These are phyloP conservation scores for Symbiodinium pilosum DNA, from an alignment of 73 alveolate species.

Conservation along the genomic window DNA sequence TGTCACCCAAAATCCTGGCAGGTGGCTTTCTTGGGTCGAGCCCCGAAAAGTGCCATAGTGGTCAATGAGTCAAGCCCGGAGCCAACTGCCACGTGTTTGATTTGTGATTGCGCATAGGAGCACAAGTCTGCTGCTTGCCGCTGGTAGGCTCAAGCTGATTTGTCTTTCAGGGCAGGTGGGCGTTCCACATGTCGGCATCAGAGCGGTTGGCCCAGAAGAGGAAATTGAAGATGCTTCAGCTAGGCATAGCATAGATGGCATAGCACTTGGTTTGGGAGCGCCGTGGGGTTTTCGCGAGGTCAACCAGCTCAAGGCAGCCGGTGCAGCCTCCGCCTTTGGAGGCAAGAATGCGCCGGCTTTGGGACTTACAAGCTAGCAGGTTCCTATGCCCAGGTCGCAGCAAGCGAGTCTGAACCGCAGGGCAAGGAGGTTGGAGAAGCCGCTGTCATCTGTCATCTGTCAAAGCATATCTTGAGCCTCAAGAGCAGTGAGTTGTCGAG, in stretches of 20 bases:
- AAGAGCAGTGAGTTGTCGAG: too few species aligned
- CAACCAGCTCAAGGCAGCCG: not conserved
- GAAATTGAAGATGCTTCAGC: too few species aligned
- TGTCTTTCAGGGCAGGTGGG: not conserved
- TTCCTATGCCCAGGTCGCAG: not conserved
- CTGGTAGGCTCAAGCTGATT: not conserved
- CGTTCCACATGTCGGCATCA: not conserved
- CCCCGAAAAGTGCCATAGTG: conserved; percentile 70
- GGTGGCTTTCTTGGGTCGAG: conserved; percentile 85
- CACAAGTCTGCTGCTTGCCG: not conserved
- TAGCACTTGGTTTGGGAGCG: not conserved
- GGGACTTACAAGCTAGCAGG: not conserved
- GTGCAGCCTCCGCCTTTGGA: conserved; percentile 6
- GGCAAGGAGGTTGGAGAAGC: too few species aligned
- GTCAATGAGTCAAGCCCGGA: conserved; percentile 66
- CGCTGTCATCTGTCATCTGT: not conserved
- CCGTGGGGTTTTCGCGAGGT: not conserved
- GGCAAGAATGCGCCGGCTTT: not conserved
- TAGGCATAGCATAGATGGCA: too few species aligned
- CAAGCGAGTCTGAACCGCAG: not conserved
- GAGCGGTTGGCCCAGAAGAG: not conserved
- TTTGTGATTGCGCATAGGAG: too few species aligned
- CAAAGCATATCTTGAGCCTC: not conserved
- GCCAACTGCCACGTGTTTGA: not conserved
- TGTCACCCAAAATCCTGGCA: not conserved